Base-by-base conservation (phyloP, 2,329 filamentous ascomycete species). In the Onygena corvina region DNA sequence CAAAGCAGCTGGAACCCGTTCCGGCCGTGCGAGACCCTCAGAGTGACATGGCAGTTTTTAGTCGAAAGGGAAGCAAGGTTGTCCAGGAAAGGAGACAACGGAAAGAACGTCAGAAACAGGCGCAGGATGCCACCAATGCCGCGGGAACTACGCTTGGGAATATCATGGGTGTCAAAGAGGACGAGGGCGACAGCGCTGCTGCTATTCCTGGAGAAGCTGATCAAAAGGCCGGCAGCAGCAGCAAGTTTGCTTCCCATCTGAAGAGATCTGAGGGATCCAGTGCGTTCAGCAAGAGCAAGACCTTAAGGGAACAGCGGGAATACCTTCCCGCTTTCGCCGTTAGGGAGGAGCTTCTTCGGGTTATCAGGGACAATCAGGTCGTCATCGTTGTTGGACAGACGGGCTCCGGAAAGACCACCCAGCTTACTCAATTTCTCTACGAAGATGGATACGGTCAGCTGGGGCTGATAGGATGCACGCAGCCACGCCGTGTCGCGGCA, bases 1-100 rank as follows among this genome's bases (percentile, higher is more conserved):
- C 92, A 2, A 96, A 95, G 66, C 93, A 98, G 65, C 66, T 96
- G 18, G 92, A 98, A 52, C 93, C 92, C 0, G 85, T 98, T 1
- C 87, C 90, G 0, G 93, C 92, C 0, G 86, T 98, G 11, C 79
- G 84, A 47, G 92, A 98, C 64, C 82, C 85, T 21, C 90, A 96
- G 67, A 98, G 93, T 62, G 92, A 98, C 61, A 94, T 98, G 92
- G 92, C 92, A 1, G 89, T 98, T 1, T 96, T 96, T 59, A 94
- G 88, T 68, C 79, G 90, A 36, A 95, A 95, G 64, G 92, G 92
- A 0, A 96, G 90, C 62, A 84, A 81, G 58, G 88, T 95, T 1
- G 92, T 98, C 9, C 86, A 84, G 60, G 92, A 98, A 59, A 82
- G 84, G 58, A 76, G 93, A 35, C 88, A 94, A 66, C 88, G 94